Evolutionary conservation across 441 rosid species (phyloP), one percentile per base, ranked within the genome.

Genomic region (Pelargonium fulgidum): DNA sequence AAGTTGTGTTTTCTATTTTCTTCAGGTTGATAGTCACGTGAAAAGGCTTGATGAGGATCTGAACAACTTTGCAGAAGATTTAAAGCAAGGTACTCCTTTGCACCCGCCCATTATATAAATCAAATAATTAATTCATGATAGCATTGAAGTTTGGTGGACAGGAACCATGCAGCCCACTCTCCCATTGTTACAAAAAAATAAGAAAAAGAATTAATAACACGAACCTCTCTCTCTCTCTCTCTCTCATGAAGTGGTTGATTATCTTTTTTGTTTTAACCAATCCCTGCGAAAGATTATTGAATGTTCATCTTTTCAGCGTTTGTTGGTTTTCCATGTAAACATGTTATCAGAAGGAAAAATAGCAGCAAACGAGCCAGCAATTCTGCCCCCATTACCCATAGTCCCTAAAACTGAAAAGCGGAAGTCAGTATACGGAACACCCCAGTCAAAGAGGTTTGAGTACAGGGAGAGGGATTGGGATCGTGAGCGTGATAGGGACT

Each of bases 41-140:
- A 94, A 89, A 78, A 85, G 98, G 64, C 93, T 94, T 19, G 96
- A 94, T 62, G 99, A 92, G 80, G 99, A 94, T 79, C 81, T 94
- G 73, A 90, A 87, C 82, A 79, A 83, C 79, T 94, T 94, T 80
- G 81, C 96, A 20, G 99, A 94, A 78, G 99, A 94, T 81, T 78
- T 94, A 78, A 94, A 92, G 87, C 93, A 85, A 75, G 99, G 99
- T 94, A 77, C n/a, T 47, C 2, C 1, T 47, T 20, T 19, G 9
- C 13, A 4, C 19, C 6, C 10, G 33, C 19, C 7, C 24, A 22
- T 22, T 22, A 22, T 22, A 22, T 22, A 22, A 22, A 22, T 22
- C 24, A 22, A 22, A 22, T 22, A 10, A 7, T 20, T 7, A 56
- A 19, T 14, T 14, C 62, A 61, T 16, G 20, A 16, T 52, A 52